Evolutionary conservation across 495 filamentous ascomycete species (phyloP).

Genomic region (Achaetomiella virescens): DNA sequence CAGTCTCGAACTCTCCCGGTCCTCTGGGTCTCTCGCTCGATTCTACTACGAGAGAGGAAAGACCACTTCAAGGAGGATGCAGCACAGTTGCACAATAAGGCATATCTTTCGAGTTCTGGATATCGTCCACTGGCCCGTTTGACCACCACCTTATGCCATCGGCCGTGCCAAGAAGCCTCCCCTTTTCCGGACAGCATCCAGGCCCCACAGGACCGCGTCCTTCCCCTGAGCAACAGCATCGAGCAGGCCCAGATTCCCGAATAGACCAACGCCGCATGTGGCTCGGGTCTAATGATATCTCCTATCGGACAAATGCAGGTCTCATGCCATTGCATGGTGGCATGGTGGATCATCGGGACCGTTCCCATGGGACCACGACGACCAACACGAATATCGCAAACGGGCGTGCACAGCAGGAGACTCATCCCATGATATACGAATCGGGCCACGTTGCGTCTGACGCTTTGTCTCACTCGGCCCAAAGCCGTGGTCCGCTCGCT

Average conservation of each 20-base stretch:
- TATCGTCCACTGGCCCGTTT: background rate
- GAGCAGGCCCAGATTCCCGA: background rate
- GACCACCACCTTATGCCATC: background rate
- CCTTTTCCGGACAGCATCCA: background rate
- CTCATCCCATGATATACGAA: background rate
- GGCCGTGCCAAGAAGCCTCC: background rate
- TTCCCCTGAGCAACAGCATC: background rate
- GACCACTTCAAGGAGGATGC: too few species aligned
- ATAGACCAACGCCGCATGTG: background rate
- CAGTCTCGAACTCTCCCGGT: too few species aligned
- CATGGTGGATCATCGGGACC: background rate
- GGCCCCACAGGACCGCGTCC: background rate
- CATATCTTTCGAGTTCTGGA: too few species aligned
- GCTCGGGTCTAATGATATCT: background rate
- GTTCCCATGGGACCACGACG: background rate
- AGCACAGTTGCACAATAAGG: too few species aligned
- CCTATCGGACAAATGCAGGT: background rate
- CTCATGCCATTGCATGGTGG: background rate
- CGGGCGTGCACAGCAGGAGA: background rate
- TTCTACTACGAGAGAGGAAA: too few species aligned
- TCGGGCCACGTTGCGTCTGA: background rate
- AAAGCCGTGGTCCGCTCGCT: background rate
- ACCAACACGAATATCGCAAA: background rate
- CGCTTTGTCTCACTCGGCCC: background rate
- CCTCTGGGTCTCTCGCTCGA: too few species aligned